A percentile compares a stretch with the other conserved stretches of the same genome.
These are phyloP conservation scores for Saraca asoca DNA, from an alignment of 331 rosid genomes.

Conservation along the genomic window DNA sequence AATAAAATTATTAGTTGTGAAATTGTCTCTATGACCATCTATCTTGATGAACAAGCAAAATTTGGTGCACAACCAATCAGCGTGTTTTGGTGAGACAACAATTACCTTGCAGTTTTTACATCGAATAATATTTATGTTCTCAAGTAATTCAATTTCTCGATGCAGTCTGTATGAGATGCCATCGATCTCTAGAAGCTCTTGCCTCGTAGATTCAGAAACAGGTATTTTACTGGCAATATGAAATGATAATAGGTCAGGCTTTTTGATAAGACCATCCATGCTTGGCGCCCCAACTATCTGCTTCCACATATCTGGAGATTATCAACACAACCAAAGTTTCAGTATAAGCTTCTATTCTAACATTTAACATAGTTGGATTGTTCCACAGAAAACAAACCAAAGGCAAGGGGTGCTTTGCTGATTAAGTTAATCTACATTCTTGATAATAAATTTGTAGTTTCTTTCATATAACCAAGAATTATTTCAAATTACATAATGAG, in stretches of 20 bases:
- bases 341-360: background rate
- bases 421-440: no score
- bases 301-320: slow-evolving; percentile 80
- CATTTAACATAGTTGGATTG: no score
- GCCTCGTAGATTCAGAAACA: slow-evolving; percentile 84
- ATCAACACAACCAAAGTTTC: background rate
- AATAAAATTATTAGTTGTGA: slow-evolving; percentile 1
- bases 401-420: no score
- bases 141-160: slow-evolving; percentile 80
- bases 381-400: no score
- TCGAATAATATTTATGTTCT: slow-evolving; percentile 65
- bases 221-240: slow-evolving; percentile 87
- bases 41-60: slow-evolving; percentile 16
- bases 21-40: background rate
- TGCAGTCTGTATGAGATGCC: slow-evolving; percentile 81
- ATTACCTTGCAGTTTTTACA: slow-evolving; percentile 74
- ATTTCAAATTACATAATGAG: no score
- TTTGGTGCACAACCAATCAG: background rate
- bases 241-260: slow-evolving; percentile 76
- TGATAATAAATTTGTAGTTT: no score
- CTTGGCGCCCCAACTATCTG: slow-evolving; percentile 64
- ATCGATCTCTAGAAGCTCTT: slow-evolving; percentile 80
- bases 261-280: slow-evolving; percentile 68
- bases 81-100: slow-evolving; percentile 16
- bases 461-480: no score